A percentile compares a stretch with the other conserved stretches of the same genome.
Conservation (phyloP, 805 yeast genomes). For the Yarrowia phangngaensis region DNA sequence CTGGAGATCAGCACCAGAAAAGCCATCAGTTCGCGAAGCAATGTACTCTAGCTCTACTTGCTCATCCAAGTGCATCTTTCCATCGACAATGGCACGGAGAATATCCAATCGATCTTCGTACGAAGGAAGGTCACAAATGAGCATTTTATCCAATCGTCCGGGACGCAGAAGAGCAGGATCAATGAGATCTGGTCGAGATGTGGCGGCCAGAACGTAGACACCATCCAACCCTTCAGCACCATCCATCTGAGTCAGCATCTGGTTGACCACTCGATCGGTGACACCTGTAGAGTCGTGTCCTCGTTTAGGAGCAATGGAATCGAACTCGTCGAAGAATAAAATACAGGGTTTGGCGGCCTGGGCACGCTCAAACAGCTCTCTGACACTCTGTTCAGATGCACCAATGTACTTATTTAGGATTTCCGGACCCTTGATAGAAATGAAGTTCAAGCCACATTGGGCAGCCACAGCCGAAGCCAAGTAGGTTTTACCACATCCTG, state of each 20-base stretch:
- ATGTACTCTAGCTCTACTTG: slow-evolving; percentile 51
- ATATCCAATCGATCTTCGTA: slow-evolving; percentile 70
- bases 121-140: slow-evolving; percentile 83
- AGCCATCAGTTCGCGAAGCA: slow-evolving; percentile 65
- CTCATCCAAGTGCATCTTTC: slow-evolving; percentile 57
- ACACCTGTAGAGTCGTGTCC: slow-evolving; percentile 98
- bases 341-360: slow-evolving; percentile 93
- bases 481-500: slow-evolving; percentile 96
- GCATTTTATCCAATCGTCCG: slow-evolving; percentile 89
- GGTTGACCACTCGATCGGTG: slow-evolving; percentile 95
- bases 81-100: slow-evolving; percentile 46
- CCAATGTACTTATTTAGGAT: slow-evolving; percentile 93
- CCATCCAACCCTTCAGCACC: slow-evolving; percentile 98
- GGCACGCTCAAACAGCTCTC: slow-evolving; percentile 91
- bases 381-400: slow-evolving; percentile 90
- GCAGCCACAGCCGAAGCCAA: slow-evolving; percentile 91
- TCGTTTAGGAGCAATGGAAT: slow-evolving; percentile 94
- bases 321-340: slow-evolving; percentile 91
- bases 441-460: slow-evolving; percentile 89
- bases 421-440: slow-evolving; percentile 93
- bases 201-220: slow-evolving; percentile 93
- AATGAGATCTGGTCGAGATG: slow-evolving; percentile 90
- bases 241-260: slow-evolving; percentile 95
- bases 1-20: slow-evolving; percentile 92
- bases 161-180: slow-evolving; percentile 94